Conservation (phyloP, 257 asterid genomes). For the Forsythia suspensa region DNA sequence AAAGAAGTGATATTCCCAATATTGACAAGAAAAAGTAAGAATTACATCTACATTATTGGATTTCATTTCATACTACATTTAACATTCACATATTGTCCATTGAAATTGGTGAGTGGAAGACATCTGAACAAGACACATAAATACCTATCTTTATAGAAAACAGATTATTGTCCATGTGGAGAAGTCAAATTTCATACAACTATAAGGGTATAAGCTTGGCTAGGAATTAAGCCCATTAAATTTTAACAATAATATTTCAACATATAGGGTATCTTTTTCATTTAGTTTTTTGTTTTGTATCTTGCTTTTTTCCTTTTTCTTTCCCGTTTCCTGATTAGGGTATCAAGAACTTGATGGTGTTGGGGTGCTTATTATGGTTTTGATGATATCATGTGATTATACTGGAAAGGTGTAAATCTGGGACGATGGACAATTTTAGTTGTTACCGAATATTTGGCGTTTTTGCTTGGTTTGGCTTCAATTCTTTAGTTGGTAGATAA, state of each 20-base stretch:
- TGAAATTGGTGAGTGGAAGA: no score
- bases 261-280: not conserved
- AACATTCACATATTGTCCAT: not conserved
- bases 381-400: not conserved
- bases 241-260: not conserved
- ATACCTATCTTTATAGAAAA: not conserved
- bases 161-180: not conserved
- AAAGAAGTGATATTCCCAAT: conserved; percentile 41
- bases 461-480: not conserved
- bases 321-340: not conserved
- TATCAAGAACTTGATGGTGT: not conserved
- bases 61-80: not conserved
- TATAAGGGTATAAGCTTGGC: not conserved
- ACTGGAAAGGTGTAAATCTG: not conserved
- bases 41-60: not conserved
- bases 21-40: conserved; percentile 45
- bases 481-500: not conserved
- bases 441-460: not conserved
- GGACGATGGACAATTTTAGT: not conserved
- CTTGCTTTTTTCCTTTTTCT: not conserved
- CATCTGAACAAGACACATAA: not conserved
- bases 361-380: not conserved
- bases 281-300: not conserved
- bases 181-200: not conserved
- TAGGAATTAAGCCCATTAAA: not conserved